These are phyloP conservation scores for Garcia nutans DNA, from an alignment of 345 rosid genomes.

Conservation along the genomic window DNA sequence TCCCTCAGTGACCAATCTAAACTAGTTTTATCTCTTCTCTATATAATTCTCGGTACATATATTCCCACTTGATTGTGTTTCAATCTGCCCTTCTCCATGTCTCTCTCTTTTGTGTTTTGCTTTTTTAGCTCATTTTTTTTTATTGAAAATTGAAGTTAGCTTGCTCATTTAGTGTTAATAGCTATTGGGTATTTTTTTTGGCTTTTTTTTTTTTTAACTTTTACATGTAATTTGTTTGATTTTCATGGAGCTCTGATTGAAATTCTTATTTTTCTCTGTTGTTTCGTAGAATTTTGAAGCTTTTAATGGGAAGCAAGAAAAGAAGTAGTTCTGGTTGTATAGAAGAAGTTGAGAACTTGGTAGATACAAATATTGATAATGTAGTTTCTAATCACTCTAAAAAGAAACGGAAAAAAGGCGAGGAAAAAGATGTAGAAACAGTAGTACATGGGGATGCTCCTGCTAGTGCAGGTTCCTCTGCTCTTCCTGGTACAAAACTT, in stretches of 20 bases:
- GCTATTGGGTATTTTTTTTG: not conserved
- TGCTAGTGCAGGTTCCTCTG: not conserved
- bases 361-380: slow-evolving; percentile 17
- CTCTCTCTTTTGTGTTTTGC: not conserved
- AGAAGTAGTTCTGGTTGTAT: slow-evolving; percentile 41
- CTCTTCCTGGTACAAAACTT: slow-evolving; percentile 36
- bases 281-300: slow-evolving; percentile 6
- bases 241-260: not conserved
- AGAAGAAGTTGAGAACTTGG: slow-evolving; percentile 32
- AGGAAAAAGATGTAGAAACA: slow-evolving; percentile 1
- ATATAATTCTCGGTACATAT: not conserved
- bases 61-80: not conserved
- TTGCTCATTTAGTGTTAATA: too few relatives aligned
- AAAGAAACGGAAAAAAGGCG: slow-evolving; percentile 48
- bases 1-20: not conserved
- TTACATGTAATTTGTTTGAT: not conserved
- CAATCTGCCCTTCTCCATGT: not conserved
- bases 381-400: slow-evolving; percentile 17
- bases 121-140: too few relatives aligned
- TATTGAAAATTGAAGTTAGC: too few relatives aligned
- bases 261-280: not conserved
- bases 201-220: not conserved
- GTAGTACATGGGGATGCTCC: not conserved
- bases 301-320: slow-evolving; percentile 60
- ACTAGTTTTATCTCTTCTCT: not conserved